phyloP scores from a whole-genome alignment of 495 filamentous ascomycete genomes.

The Podospora didyma region DNA sequence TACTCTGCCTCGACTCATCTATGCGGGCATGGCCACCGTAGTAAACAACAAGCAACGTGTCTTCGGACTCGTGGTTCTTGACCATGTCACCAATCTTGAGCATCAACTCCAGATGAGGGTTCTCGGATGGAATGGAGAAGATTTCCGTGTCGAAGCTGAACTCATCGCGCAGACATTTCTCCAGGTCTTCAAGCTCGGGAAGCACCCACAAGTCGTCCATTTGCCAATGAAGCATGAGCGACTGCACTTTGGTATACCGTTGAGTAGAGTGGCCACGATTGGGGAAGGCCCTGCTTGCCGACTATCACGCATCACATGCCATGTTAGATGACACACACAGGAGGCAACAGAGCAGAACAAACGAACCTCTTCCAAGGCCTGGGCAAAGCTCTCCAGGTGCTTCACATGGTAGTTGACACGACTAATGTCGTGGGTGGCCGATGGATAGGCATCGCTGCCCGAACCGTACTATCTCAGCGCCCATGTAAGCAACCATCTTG shows the following conservation, averaged over 20 bases:
- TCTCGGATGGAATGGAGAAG: conserved; percentile 48
- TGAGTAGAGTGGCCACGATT: conserved; percentile 37
- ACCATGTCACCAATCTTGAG: conserved; percentile 45
- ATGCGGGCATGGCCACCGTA: conserved; percentile 53
- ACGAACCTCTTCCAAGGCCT: conserved; percentile 45
- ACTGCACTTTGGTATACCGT: conserved; percentile 49
- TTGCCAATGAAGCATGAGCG: conserved; percentile 51
- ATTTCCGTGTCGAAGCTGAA: conserved; percentile 46
- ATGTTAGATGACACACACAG: neutral
- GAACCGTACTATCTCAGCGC: conserved; percentile 39
- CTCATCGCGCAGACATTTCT: conserved; percentile 43
- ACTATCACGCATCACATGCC: conserved; percentile 30
- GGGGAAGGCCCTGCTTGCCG: conserved; percentile 47
- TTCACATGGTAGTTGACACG: conserved; percentile 51
- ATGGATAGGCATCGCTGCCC: conserved; percentile 32
- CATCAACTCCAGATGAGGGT: conserved; percentile 48
- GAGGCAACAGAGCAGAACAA: neutral
- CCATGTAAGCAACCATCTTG: conserved; percentile 6
- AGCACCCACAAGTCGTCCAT: conserved; percentile 52
- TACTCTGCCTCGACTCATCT: conserved; percentile 48
- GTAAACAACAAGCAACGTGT: conserved; percentile 50
- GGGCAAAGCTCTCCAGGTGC: conserved; percentile 45
- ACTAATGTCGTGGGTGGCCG: conserved; percentile 49
- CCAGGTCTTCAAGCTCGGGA: conserved; percentile 47
- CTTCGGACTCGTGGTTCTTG: conserved; percentile 43